Percentiles rank a stretch among this genome's conserved stretches.
These are phyloP conservation scores for Talaromyces wortmannii DNA, from an alignment of 495 filamentous ascomycete species.

Conservation along the genomic window DNA sequence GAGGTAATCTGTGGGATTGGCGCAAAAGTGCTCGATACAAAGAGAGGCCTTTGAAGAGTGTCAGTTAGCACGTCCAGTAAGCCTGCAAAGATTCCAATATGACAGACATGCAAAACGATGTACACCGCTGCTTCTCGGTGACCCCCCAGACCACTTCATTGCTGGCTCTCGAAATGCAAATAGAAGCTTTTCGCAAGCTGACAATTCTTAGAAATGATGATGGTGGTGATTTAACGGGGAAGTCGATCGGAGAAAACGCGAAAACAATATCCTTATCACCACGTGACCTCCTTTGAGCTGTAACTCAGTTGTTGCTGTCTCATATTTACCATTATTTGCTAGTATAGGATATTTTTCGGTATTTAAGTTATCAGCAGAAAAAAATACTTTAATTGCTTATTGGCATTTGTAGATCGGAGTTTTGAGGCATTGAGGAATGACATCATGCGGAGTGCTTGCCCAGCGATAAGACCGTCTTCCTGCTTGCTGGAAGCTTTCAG, in stretches of 20 bases:
- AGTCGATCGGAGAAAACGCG: neutral
- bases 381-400: too few species aligned
- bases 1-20: conserved; percentile 44
- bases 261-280: conserved; percentile 2
- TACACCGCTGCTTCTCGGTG: conserved; percentile 14
- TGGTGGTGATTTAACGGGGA: neutral
- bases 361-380: too few species aligned
- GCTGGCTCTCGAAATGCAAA: neutral
- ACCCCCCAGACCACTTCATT: conserved; percentile 2
- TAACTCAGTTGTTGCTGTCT: neutral
- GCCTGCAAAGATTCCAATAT: neutral
- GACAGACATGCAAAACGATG: conserved; percentile 62
- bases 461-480: too few species aligned
- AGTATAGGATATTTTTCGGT: too few species aligned
- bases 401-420: too few species aligned
- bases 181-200: neutral
- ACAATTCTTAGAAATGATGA: too few species aligned
- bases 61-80: conserved; percentile 6
- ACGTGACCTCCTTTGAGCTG: neutral
- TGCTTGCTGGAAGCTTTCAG: too few species aligned
- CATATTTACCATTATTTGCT: too few species aligned
- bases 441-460: too few species aligned
- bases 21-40: conserved; percentile 68
- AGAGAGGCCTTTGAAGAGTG: conserved; percentile 54
- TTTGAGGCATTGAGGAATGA: too few species aligned